Base-by-base conservation (phyloP, 1,139 yeast species). In the Magnusiomyces clavatus region DNA sequence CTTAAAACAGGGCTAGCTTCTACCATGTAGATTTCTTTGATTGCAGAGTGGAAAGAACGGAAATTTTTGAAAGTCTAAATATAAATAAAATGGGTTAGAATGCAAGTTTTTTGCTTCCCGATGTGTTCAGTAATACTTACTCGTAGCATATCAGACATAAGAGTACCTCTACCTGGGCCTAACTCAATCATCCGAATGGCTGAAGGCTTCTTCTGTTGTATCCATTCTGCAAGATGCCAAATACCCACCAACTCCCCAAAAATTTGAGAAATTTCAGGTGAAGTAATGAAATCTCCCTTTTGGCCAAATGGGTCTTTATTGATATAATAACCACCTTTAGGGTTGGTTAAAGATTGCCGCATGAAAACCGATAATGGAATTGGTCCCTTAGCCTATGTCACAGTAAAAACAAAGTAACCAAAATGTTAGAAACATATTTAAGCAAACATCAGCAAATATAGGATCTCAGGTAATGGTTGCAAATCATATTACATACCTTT, bases 91-190 rank as follows among this genome's bases (percentile, higher is more conserved):
- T 24, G 31, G 8, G 31, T 24, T 24, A 24, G 31, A 24, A 24
- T 8, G 6, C 31, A 24, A 24, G 8, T 5, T 5, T 24, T 5
- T 24, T 24, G 4, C 8, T 5, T 24, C 31, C 4, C n/a, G n/a
- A n/a, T n/a, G n/a, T n/a, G n/a, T n/a, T 1, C 76, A 69, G 12
- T 68, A 67, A 19, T n/a, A 37, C 53, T 19, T 34, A 56, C 65
- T 31, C 75, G 56, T 57, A 87, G 64, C 45, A 78, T 69, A 64
- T 87, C 96, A 60, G 73, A 73, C 80, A 86, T 81, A 59, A 87
- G 69, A 0, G 96, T 86, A 0, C 96, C 96, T 60, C 77, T 75
- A 4, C 96, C 96, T 0, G 96, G 96, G 0, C 96, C 96, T 65
- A 86, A 80, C 65, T 87, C 96, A n/a, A 86, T 73, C n/a, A 87